phyloP scores from a whole-genome alignment of 805 yeast genomes.

The Candida gorgasii region DNA sequence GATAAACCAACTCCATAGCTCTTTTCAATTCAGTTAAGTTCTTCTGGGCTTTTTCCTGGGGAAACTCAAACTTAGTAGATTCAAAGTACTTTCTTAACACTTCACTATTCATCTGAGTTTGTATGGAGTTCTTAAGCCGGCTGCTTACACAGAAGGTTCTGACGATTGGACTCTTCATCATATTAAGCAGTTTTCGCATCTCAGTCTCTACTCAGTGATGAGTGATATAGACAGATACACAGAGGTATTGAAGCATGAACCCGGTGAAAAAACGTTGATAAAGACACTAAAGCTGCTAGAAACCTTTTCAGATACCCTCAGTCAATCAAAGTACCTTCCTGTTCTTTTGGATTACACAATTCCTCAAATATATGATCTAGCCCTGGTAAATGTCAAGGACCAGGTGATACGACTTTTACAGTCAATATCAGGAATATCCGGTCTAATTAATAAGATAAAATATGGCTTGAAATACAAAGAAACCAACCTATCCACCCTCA shows the following conservation, averaged over 20 bases:
- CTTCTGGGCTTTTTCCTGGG: conserved; percentile 14
- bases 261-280: neutral
- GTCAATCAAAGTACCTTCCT: too few species aligned
- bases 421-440: conserved; percentile 33
- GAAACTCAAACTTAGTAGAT: conserved; percentile 19
- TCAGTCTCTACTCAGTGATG: neutral
- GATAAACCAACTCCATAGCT: conserved; percentile 23
- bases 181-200: conserved; percentile 17
- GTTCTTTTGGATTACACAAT: conserved; percentile 23
- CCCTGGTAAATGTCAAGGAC: conserved; percentile 16
- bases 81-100: conserved; percentile 22
- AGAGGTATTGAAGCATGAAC: conserved; percentile 4
- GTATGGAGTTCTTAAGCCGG: neutral
- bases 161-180: neutral
- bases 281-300: neutral
- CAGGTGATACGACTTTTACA: conserved; percentile 18
- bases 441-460: conserved; percentile 22
- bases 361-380: conserved; percentile 27
- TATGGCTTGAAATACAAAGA: conserved; percentile 1
- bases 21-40: conserved; percentile 13
- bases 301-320: too few species aligned
- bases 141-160: neutral
- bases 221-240: neutral
- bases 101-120: neutral
- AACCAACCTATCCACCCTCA: neutral